Percentiles rank a stretch among this genome's conserved stretches.
Evolutionary conservation across 805 yeast species (phyloP).

Genomic region (Starmerella tilneyi): DNA sequence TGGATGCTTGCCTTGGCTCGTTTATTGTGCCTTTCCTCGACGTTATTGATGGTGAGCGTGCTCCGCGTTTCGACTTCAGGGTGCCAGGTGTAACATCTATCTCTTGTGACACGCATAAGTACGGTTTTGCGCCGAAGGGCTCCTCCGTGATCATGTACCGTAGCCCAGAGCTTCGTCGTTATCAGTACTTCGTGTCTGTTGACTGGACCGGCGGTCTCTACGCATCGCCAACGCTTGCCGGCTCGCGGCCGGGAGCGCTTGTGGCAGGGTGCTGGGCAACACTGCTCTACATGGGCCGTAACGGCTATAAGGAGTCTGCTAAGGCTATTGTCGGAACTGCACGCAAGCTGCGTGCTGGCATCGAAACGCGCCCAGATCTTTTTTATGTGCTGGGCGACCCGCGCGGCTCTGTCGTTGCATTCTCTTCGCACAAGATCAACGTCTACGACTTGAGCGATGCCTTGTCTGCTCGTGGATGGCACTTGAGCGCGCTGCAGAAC

Average conservation of each 20-base stretch:
- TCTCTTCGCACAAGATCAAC: slow-evolving; percentile 51
- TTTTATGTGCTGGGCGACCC: slow-evolving; percentile 70
- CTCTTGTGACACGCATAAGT: slow-evolving; percentile 98
- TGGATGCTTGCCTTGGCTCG: slow-evolving; percentile 92
- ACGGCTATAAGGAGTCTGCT: slow-evolving; percentile 68
- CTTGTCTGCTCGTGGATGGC: slow-evolving; percentile 70
- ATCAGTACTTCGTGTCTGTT: slow-evolving; percentile 73
- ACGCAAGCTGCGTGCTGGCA: slow-evolving; percentile 41
- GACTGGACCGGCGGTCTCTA: slow-evolving; percentile 94
- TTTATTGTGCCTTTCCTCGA: slow-evolving; percentile 74
- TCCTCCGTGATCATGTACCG: slow-evolving; percentile 89
- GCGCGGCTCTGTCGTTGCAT: slow-evolving; percentile 66
- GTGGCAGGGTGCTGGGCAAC: slow-evolving; percentile 99
- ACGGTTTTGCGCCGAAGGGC: slow-evolving; percentile 98
- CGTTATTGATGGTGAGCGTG: slow-evolving; percentile 34
- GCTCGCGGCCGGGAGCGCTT: slow-evolving; percentile 92
- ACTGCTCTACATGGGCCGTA: slow-evolving; percentile 64
- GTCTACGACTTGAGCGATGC: slow-evolving; percentile 72
- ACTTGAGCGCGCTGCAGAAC: slow-evolving; percentile 70
- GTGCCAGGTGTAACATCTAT: slow-evolving; percentile 88
- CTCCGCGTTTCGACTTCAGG: slow-evolving; percentile 68
- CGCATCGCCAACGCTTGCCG: slow-evolving; percentile 94
- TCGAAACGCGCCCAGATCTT: slow-evolving; percentile 44
- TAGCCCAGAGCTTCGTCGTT: slow-evolving; percentile 48
- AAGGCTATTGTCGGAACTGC: slow-evolving; percentile 58